Evolutionary conservation across 2,329 filamentous ascomycete genomes (phyloP).

Genomic region (Arthroderma sp.): DNA sequence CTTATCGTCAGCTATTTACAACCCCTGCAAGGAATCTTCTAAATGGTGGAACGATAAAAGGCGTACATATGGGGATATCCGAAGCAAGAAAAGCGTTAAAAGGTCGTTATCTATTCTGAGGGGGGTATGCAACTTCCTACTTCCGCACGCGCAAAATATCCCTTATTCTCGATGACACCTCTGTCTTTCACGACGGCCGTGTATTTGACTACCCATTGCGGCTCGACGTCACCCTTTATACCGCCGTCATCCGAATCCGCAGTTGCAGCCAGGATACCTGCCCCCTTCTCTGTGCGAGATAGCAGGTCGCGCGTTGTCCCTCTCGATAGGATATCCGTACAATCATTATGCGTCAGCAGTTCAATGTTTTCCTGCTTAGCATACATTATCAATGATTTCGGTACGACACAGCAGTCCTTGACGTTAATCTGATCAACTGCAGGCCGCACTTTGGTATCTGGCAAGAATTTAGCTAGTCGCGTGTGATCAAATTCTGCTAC

Average conservation of each 20-base stretch:
- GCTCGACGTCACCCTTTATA: constrained; percentile 63
- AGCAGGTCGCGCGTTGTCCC: constrained; percentile 77
- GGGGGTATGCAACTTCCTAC: constrained; percentile 37
- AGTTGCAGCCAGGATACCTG: constrained; percentile 58
- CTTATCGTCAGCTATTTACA: neutral
- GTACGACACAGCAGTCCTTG: constrained; percentile 89
- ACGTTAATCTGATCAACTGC: constrained; percentile 93
- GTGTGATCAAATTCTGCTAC: constrained; percentile 84
- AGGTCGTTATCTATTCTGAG: constrained; percentile 1
- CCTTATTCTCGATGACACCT: constrained; percentile 96
- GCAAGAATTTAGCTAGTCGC: constrained; percentile 64
- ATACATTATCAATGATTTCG: constrained; percentile 68
- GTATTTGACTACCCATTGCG: constrained; percentile 95
- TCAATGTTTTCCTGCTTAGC: constrained; percentile 77
- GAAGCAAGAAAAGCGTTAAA: neutral
- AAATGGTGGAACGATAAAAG: too few species aligned
- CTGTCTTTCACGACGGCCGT: constrained; percentile 87
- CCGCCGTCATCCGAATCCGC: constrained; percentile 40
- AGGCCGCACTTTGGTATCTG: constrained; percentile 56
- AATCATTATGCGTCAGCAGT: constrained; percentile 85
- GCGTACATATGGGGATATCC: too few species aligned
- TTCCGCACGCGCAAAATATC: constrained; percentile 83
- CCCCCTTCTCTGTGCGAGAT: constrained; percentile 56
- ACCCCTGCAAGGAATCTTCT: neutral
- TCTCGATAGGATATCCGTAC: constrained; percentile 74